These are phyloP conservation scores for Insectozyma bohioensis DNA, from an alignment of 1,139 yeast genomes.

Conservation along the genomic window DNA sequence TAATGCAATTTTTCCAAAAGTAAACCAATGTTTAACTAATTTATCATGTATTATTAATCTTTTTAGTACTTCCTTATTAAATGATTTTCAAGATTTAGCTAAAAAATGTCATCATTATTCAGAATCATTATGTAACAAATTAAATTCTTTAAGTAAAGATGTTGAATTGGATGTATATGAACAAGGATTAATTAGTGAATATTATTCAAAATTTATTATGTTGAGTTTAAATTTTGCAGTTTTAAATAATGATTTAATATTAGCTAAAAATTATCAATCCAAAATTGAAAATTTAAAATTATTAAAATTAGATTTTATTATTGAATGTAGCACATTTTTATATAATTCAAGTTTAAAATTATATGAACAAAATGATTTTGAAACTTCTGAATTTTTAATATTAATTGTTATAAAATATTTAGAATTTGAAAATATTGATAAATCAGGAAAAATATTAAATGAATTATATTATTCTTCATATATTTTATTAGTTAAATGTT, in stretches of 20 bases:
- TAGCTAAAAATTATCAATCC: slow-evolving; percentile 8
- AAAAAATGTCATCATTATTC: slow-evolving; percentile 11
- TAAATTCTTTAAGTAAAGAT: slow-evolving; percentile 9
- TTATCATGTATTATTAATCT: slow-evolving; percentile 18
- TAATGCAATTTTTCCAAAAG: slow-evolving; percentile 16
- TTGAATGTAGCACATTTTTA: slow-evolving; percentile 12
- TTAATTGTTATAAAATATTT: slow-evolving; percentile 9
- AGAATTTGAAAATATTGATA: slow-evolving; percentile 6
- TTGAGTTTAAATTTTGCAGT: slow-evolving; percentile 10
- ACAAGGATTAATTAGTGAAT: slow-evolving; percentile 5
- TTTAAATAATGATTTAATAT: slow-evolving; percentile 5
- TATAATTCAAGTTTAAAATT: slow-evolving; percentile 9
- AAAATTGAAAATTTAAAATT: slow-evolving; percentile 3
- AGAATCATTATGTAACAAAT: slow-evolving; percentile 7
- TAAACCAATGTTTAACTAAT: slow-evolving; percentile 18
- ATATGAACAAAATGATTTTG: slow-evolving; percentile 5
- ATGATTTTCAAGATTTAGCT: slow-evolving; percentile 13
- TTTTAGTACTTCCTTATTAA: slow-evolving; percentile 12
- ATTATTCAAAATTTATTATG: slow-evolving; percentile 8
- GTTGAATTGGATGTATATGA: slow-evolving; percentile 2
- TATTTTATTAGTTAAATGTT: slow-evolving; percentile 10
- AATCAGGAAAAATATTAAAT: slow-evolving; percentile 4
- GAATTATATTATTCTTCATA: slow-evolving; percentile 10
- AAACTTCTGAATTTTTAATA: slow-evolving; percentile 7
- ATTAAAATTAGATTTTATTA: slow-evolving; percentile 6